A percentile compares a stretch with the other conserved stretches of the same genome.
Evolutionary conservation across 345 rosid species (phyloP).

Genomic region (Dimocarpus longan): DNA sequence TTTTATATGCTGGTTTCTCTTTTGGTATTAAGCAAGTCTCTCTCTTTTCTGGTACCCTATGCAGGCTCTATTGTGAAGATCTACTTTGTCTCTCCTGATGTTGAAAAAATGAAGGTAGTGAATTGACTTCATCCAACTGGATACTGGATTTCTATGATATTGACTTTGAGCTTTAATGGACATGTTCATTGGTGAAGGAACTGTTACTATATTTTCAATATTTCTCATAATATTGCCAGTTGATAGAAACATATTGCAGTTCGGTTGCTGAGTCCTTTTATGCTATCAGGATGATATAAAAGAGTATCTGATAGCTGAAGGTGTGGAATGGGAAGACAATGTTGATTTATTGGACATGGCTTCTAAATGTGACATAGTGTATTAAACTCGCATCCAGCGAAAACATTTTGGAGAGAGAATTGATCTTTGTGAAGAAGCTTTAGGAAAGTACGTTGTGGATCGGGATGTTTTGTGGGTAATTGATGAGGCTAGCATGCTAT

Average conservation of each 20-base stretch:
- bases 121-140: neutral
- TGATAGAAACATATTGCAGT: too few species aligned
- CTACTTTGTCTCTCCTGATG: conserved; percentile 83
- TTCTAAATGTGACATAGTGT: conserved; percentile 82
- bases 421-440: conserved; percentile 88
- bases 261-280: neutral
- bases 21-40: too few species aligned
- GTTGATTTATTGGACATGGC: conserved; percentile 80
- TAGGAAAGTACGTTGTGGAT: conserved; percentile 88
- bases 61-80: conserved; percentile 94
- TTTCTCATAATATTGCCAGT: too few species aligned
- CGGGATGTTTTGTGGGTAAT: conserved; percentile 57
- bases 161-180: neutral
- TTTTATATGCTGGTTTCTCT: too few species aligned
- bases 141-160: neutral
- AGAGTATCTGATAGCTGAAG: conserved; percentile 64
- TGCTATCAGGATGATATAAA: conserved; percentile 86
- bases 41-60: too few species aligned
- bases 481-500: conserved; percentile 63
- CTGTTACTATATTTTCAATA: neutral
- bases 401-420: conserved; percentile 87
- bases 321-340: conserved; percentile 93
- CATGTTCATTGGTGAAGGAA: neutral
- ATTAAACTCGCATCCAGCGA: conserved; percentile 90
- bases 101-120: conserved; percentile 94